Percentiles rank a stretch among this genome's conserved stretches.
phyloP scores from a whole-genome alignment of 495 filamentous ascomycete species.

The Oleoguttula mirabilis region DNA sequence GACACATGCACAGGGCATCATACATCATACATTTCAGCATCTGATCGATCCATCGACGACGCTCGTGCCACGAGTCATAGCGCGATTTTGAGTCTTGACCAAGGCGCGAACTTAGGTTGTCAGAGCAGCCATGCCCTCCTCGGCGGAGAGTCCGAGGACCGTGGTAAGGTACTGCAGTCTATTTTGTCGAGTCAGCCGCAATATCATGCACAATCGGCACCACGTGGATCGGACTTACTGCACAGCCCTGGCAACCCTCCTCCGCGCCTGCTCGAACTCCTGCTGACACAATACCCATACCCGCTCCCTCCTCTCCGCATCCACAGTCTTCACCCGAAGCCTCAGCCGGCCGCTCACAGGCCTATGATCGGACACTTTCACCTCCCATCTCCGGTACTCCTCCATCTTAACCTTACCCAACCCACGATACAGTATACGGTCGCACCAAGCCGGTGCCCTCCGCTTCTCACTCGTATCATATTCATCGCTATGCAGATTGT shows the following conservation, averaged over 20 bases:
- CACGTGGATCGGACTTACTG: conserved; percentile 34
- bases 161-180: neutral
- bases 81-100: no score
- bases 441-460: conserved; percentile 93
- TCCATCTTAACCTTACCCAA: conserved; percentile 71
- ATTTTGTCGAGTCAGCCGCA: no score
- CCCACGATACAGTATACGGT: conserved; percentile 79
- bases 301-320: conserved; percentile 46
- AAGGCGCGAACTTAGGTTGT: no score
- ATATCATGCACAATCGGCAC: no score
- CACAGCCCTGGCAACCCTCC: conserved; percentile 49
- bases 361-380: conserved; percentile 80
- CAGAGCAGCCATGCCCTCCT: neutral
- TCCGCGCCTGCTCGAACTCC: conserved; percentile 57
- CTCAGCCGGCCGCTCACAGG: conserved; percentile 79
- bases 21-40: no score
- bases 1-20: no score
- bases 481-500: conserved; percentile 85
- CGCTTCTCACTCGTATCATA: conserved; percentile 95
- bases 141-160: neutral
- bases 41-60: no score
- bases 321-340: conserved; percentile 69
- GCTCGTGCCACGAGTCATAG: no score
- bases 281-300: conserved; percentile 61
- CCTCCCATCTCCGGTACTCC: conserved; percentile 80